Evolutionary conservation across 345 rosid genomes (phyloP).

Genomic region (Syzygium grande): DNA sequence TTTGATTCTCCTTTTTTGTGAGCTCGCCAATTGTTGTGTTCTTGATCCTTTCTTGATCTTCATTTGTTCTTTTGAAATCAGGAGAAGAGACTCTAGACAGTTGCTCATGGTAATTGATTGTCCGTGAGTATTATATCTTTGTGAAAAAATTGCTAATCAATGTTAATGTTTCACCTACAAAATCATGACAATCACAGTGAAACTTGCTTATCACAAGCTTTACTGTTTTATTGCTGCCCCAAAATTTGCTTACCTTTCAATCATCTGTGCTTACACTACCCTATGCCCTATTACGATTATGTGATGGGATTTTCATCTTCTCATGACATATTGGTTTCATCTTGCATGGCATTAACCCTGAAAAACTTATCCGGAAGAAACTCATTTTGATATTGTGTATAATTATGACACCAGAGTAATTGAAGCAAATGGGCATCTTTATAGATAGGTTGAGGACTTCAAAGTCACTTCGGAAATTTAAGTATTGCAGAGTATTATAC

Average conservation of each 20-base stretch:
- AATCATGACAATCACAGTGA: not conserved
- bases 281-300: not conserved
- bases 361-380: not conserved
- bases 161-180: not conserved
- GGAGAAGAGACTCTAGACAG: not conserved
- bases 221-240: not conserved
- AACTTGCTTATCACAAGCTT: not conserved
- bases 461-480: not conserved
- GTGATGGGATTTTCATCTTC: not conserved
- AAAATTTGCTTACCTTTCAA: not conserved
- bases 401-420: not conserved
- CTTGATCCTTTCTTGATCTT: not conserved
- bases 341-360: not conserved
- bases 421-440: not conserved
- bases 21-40: not conserved
- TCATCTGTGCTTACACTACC: not conserved
- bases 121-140: not conserved
- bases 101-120: not conserved
- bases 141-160: not conserved
- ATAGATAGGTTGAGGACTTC: not conserved
- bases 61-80: not conserved
- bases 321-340: not conserved
- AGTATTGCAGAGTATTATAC: not conserved
- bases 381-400: not conserved
- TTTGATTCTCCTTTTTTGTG: slow-evolving; percentile 9